These are phyloP conservation scores for Trichopus zeylanicus DNA, from an alignment of 116 monocot species.

Conservation along the genomic window DNA sequence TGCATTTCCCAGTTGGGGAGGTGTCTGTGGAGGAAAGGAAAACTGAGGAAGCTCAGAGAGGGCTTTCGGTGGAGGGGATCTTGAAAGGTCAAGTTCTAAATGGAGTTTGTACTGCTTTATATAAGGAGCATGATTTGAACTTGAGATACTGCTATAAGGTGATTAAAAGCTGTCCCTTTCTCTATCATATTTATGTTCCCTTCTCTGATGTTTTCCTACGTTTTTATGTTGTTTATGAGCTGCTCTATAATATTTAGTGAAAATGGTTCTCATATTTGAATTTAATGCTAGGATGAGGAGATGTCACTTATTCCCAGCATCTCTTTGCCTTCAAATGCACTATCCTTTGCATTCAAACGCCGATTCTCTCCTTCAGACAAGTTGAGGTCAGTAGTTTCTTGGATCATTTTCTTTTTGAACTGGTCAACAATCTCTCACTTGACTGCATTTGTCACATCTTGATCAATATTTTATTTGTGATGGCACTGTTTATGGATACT, in stretches of 20 bases:
- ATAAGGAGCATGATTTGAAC: constrained; percentile 46
- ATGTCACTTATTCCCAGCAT: constrained; percentile 78
- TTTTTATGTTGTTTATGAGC: no score
- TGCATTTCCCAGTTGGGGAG: constrained; percentile 73
- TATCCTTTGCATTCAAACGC: constrained; percentile 75
- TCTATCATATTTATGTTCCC: neutral
- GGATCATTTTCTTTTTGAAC: neutral
- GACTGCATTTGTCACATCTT: neutral
- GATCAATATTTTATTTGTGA: neutral
- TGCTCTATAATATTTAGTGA: neutral
- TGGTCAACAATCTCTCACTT: neutral
- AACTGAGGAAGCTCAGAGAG: constrained; percentile 26
- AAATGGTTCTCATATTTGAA: constrained; percentile 1
- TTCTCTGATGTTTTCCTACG: neutral
- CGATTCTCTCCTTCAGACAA: constrained; percentile 63
- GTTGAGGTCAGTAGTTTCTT: constrained; percentile 44
- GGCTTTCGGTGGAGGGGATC: constrained; percentile 58
- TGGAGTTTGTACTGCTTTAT: constrained; percentile 59
- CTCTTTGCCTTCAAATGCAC: constrained; percentile 56
- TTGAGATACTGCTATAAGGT: constrained; percentile 91
- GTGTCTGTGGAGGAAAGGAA: constrained; percentile 52
- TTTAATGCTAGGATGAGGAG: constrained; percentile 60
- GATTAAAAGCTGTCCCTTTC: neutral
- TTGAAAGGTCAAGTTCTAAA: constrained; percentile 49
- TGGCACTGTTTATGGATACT: no score